Evolutionary conservation across 73 alveolate genomes (phyloP), one percentile per base, ranked within the genome.

Genomic region (Paramecium biaurelia): DNA sequence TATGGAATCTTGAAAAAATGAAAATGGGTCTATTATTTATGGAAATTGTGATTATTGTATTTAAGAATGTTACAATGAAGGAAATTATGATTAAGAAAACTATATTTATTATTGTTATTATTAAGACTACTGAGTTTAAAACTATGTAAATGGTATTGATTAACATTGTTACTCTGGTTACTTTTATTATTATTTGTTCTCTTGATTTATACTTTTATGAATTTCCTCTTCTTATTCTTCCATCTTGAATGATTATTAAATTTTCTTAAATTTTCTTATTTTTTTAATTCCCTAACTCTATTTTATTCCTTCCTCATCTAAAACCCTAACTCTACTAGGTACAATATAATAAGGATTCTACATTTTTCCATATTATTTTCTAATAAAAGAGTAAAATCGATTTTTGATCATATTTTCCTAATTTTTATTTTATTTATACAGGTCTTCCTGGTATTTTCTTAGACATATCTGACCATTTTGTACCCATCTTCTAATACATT

Each of bases 391-490:
- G 28, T 89, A 89, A 67, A 89, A 89, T 32, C 94, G 57, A 70
- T 89, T 89, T 49, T 89, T 89, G 43, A 89, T 82, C 76, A 82
- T 89, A 57, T 89, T 89, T 45, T 89, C 90, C 90, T 79, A 41
- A 79, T 43, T 10, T 38, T 43, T 42, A 42, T 18, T 30, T 38
- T 6, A 47, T 43, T 79, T 2, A 15, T 79, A 79, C 94, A 70
- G 94, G 94, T 32, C 94, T 63, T 41, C 94, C 94, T 20, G 70
- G 70, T 18, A 89, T 32, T 53, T 43, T 47, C 26, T 89, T 89
- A 15, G 94, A 67, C 70, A 89, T 70, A 14, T 76, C 92, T 20
- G 94, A 89, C 94, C 94, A 89, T 49, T 56, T 89, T 24, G 94
- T 76, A 70, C 94, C 94, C 56, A 43, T 37, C 20, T 72, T 58